Percentiles rank a stretch among this genome's conserved stretches.
Evolutionary conservation across 108 stramenopile species (phyloP).

Genomic region (Bacterosira constricta): DNA sequence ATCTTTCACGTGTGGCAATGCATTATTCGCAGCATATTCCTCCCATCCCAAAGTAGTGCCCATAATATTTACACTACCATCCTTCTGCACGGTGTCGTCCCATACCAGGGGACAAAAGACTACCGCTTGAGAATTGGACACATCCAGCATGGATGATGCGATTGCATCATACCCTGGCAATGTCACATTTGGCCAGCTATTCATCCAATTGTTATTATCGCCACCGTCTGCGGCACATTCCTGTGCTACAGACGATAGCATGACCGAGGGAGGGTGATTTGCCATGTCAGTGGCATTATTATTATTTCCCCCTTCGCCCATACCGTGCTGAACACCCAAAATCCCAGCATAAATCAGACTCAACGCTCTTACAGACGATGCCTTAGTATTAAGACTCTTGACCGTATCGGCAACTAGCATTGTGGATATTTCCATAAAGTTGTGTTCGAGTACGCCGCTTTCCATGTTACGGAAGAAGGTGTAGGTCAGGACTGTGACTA

Average conservation of each 20-base stretch:
- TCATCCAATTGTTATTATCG: background rate
- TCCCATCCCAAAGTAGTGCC: background rate
- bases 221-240: background rate
- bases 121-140: background rate
- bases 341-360: background rate
- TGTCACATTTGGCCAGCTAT: slow-evolving; percentile 2
- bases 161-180: slow-evolving; percentile 3
- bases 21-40: slow-evolving; percentile 2
- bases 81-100: too few species aligned
- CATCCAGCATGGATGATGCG: background rate
- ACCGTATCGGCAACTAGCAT: background rate
- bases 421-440: background rate
- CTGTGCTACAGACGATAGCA: background rate
- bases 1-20: background rate
- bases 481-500: slow-evolving; percentile 5
- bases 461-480: background rate
- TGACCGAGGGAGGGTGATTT: slow-evolving; percentile 5
- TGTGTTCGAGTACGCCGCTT: background rate
- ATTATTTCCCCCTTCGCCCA: too few species aligned
- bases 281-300: too few species aligned
- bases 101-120: background rate
- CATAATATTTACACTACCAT: too few species aligned
- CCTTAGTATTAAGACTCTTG: background rate
- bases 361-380: background rate
- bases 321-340: background rate